Conservation (phyloP, 2,329 filamentous ascomycete genomes). For the Simplicillium aogashimaense region DNA sequence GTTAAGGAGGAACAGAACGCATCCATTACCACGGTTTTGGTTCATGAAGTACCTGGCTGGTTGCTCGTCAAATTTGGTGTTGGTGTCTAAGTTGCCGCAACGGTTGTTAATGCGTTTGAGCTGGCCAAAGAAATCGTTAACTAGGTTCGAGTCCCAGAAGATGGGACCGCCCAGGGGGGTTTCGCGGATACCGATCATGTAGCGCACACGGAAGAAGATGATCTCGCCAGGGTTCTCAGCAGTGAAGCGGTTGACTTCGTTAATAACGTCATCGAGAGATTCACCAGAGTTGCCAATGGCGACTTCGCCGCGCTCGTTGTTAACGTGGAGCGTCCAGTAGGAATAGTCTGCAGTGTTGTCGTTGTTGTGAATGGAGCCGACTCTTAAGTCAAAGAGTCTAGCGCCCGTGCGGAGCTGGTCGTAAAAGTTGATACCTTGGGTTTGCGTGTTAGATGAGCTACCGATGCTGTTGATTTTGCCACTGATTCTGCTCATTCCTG, state of each 20-base stretch:
- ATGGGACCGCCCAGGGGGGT: constrained; percentile 15
- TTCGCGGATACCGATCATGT: constrained; percentile 28
- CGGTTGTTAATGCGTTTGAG: constrained; percentile 30
- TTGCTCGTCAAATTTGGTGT: constrained; percentile 14
- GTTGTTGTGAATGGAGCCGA: constrained; percentile 18
- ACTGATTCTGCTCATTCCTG: constrained; percentile 34
- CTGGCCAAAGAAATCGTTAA: constrained; percentile 30
- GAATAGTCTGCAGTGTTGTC: constrained; percentile 11
- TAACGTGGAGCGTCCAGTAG: constrained; percentile 32
- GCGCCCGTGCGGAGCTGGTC: constrained; percentile 34
- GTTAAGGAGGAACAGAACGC: constrained; percentile 21
- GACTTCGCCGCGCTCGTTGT: constrained; percentile 18
- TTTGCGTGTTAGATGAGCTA: constrained; percentile 29
- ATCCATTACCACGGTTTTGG: constrained; percentile 19
- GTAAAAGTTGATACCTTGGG: constrained; percentile 32
- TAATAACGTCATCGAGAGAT: constrained; percentile 29
- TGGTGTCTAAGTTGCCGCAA: constrained; percentile 15
- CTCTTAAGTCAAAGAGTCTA: constrained; percentile 36
- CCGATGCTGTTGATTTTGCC: constrained; percentile 22
- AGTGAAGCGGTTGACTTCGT: constrained; percentile 34
- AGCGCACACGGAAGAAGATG: constrained; percentile 34
- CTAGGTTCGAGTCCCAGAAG: constrained; percentile 25
- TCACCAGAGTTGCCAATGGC: constrained; percentile 36
- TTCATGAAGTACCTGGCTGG: constrained; percentile 19
- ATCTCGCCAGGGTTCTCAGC: constrained; percentile 30